These are phyloP conservation scores for Begonia peltatifolia DNA, from an alignment of 306 rosid genomes.

Conservation along the genomic window DNA sequence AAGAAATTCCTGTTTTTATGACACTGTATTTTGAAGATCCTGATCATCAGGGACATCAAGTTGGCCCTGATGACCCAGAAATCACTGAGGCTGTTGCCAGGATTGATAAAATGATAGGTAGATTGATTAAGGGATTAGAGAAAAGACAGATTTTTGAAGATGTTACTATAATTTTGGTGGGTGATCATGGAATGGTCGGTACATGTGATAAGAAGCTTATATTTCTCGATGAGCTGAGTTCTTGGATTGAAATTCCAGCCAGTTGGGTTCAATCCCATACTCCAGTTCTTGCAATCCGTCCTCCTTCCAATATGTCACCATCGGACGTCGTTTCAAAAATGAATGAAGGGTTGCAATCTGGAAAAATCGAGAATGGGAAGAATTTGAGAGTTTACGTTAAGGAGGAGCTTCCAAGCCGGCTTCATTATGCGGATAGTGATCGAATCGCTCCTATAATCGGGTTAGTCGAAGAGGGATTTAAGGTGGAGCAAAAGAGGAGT, in stretches of 20 bases:
- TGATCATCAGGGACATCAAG: constrained; percentile 85
- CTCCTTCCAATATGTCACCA: constrained; percentile 29
- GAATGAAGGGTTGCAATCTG: constrained; percentile 67
- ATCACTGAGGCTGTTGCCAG: constrained; percentile 65
- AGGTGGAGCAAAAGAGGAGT: constrained; percentile 61
- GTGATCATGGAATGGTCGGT: constrained; percentile 99
- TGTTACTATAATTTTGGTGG: constrained; percentile 67
- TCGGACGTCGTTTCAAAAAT: constrained; percentile 47
- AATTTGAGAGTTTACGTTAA: constrained; percentile 61
- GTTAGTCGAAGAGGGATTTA: constrained; percentile 64
- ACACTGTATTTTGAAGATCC: constrained; percentile 97
- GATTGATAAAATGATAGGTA: constrained; percentile 76
- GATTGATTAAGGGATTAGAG: constrained; percentile 69
- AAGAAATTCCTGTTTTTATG: constrained; percentile 69
- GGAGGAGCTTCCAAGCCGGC: constrained; percentile 74
- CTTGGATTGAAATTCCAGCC: constrained; percentile 54
- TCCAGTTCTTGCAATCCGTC: constrained; percentile 70
- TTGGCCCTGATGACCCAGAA: constrained; percentile 88
- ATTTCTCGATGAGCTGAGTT: constrained; percentile 51
- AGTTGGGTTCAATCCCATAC: constrained; percentile 51
- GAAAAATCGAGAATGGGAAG: constrained; percentile 68
- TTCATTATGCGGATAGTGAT: constrained; percentile 52
- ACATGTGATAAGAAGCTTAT: constrained; percentile 81
- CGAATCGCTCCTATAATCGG: constrained; percentile 76
- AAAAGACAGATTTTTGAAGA: constrained; percentile 73